Percentiles rank a stretch among this genome's conserved stretches.
Conservation (phyloP, 1,284 basidiomycete species). For the Cerrena zonata region DNA sequence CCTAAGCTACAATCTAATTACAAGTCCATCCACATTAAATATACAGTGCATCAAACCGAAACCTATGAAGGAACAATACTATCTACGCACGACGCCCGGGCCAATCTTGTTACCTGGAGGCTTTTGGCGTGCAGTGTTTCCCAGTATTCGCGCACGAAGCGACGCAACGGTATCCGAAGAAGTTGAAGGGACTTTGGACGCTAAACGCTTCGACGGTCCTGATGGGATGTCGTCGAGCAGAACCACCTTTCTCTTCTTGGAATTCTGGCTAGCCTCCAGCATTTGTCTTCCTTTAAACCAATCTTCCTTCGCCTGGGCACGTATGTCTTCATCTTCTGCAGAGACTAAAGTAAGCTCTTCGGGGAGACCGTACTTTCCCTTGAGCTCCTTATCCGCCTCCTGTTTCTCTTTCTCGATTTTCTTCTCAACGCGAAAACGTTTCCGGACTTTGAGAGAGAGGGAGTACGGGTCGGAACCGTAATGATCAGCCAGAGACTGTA, state of each 20-base stretch:
- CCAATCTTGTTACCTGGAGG: slow-evolving; percentile 14
- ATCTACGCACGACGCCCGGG: background rate
- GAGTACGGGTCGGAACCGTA: slow-evolving; percentile 81
- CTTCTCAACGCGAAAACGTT: slow-evolving; percentile 82
- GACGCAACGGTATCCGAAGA: slow-evolving; percentile 32
- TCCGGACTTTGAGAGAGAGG: slow-evolving; percentile 69
- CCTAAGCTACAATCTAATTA: too few species aligned
- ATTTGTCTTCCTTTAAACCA: slow-evolving; percentile 36
- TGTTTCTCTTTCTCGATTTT: slow-evolving; percentile 64
- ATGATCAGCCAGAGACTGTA: slow-evolving; percentile 69
- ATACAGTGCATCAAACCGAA: too few species aligned
- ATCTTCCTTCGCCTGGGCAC: slow-evolving; percentile 53
- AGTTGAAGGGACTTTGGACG: slow-evolving; percentile 10
- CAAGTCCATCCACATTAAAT: too few species aligned
- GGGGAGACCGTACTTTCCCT: slow-evolving; percentile 69
- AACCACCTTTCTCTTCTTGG: slow-evolving; percentile 4
- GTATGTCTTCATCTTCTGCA: slow-evolving; percentile 51
- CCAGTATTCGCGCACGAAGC: slow-evolving; percentile 51
- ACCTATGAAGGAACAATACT: too few species aligned
- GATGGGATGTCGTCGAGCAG: slow-evolving; percentile 26
- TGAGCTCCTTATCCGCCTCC: slow-evolving; percentile 61
- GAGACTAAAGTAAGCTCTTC: slow-evolving; percentile 49
- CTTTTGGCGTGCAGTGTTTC: slow-evolving; percentile 36
- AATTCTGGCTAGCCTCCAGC: background rate
- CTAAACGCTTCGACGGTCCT: slow-evolving; percentile 4